Conservation (phyloP, 208 protist species). For the Zelonia costaricensis region DNA sequence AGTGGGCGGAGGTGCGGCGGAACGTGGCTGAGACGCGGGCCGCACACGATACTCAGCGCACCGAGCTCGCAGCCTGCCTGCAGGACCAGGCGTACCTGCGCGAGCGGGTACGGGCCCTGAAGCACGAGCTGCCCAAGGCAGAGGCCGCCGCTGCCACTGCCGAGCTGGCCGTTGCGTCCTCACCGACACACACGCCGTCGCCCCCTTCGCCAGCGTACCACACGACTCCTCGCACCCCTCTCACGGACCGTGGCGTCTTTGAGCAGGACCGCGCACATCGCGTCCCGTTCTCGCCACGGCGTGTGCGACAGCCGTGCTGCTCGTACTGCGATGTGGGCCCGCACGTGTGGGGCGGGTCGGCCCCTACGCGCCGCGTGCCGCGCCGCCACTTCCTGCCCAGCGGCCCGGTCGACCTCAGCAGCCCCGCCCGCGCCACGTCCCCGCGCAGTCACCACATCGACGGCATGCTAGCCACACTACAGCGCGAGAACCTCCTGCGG, state of each 20-base stretch:
- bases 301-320: constrained; percentile 19
- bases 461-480: constrained; percentile 70
- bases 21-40: constrained; percentile 22
- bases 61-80: constrained; percentile 20
- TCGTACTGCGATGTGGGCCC: constrained; percentile 19
- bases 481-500: constrained; percentile 69
- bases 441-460: constrained; percentile 56
- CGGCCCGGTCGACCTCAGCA: constrained; percentile 17
- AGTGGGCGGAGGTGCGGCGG: constrained; percentile 30
- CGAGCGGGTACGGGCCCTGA: constrained; percentile 7
- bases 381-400: constrained; percentile 31
- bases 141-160: constrained; percentile 1
- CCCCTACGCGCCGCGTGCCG: constrained; percentile 13
- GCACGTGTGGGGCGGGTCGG: constrained; percentile 6
- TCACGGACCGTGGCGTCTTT: no score
- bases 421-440: constrained; percentile 19
- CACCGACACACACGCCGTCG: no score
- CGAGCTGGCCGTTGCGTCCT: neutral
- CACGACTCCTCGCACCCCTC: no score
- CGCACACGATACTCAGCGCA: constrained; percentile 9
- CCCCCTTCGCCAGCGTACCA: no score
- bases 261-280: neutral
- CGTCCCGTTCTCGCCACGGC: neutral
- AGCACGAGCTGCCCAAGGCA: neutral
- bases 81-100: constrained; percentile 30